Percentiles rank a stretch among this genome's conserved stretches.
These are phyloP conservation scores for Oryza meyeriana DNA, from an alignment of 176 grass and related monocot species.

Conservation along the genomic window DNA sequence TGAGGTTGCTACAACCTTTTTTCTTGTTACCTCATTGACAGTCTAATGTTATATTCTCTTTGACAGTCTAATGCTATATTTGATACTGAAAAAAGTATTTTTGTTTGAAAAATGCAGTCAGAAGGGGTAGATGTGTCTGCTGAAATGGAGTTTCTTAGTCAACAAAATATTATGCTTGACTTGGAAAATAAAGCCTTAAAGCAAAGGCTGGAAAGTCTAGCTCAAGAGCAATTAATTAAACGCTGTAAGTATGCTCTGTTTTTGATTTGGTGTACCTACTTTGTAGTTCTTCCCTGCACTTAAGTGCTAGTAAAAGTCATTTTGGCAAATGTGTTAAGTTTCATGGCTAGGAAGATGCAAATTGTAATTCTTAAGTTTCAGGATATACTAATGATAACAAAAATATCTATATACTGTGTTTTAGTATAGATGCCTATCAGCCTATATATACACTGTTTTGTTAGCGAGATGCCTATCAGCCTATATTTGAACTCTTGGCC, in stretches of 20 bases:
- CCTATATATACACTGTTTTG: not conserved
- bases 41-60: conserved; percentile 8
- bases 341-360: not conserved
- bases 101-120: conserved; percentile 47
- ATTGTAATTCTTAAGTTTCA: not conserved
- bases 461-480: conserved; percentile 5
- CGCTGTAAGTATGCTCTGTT: conserved; percentile 51
- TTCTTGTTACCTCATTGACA: not conserved
- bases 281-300: not conserved
- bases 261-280: not conserved
- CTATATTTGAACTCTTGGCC: not conserved
- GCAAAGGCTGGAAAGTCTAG: conserved; percentile 78
- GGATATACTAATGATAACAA: not conserved
- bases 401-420: not conserved
- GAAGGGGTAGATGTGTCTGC: conserved; percentile 80
- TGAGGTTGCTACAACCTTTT: conserved; percentile 21
- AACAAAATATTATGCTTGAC: conserved; percentile 92
- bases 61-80: not conserved
- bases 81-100: conserved; percentile 7
- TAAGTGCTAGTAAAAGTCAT: not conserved
- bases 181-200: conserved; percentile 96
- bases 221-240: conserved; percentile 93
- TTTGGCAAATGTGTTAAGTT: not conserved
- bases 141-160: conserved; percentile 89
- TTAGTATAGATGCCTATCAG: no score